phyloP scores from a whole-genome alignment of 306 rosid genomes.

The Arachis hypogaea region DNA sequence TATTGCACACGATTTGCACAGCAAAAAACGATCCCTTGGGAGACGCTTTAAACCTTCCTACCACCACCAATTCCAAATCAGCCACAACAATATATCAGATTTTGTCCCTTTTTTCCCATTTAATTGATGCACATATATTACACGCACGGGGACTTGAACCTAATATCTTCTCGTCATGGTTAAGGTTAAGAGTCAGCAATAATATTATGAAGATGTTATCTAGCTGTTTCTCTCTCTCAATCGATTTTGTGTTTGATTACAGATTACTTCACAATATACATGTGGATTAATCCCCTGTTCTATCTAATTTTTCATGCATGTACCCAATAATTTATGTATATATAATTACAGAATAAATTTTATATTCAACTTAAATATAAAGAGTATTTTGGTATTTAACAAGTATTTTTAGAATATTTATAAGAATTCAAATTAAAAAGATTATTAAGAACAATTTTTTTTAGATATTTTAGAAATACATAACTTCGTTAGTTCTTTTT shows the following conservation, averaged over 20 bases:
- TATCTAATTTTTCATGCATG: too few relatives aligned
- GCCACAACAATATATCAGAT: constrained; percentile 48
- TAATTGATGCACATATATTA: background rate
- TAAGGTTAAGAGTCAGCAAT: constrained; percentile 34
- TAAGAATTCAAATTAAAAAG: too few relatives aligned
- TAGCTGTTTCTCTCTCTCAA: background rate
- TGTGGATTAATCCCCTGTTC: too few relatives aligned
- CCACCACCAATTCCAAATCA: constrained; percentile 47
- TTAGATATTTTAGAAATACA: too few relatives aligned
- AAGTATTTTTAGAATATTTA: too few relatives aligned
- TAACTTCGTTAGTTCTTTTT: too few relatives aligned
- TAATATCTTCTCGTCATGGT: constrained; percentile 29
- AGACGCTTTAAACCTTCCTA: constrained; percentile 31
- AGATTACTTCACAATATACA: background rate
- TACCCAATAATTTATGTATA: too few relatives aligned
- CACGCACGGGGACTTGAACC: constrained; percentile 65
- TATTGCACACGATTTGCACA: constrained; percentile 58
- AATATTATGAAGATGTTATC: background rate
- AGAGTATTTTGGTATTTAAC: too few relatives aligned
- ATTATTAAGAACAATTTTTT: too few relatives aligned
- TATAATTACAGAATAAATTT: too few relatives aligned
- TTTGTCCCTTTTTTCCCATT: background rate
- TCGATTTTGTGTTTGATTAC: constrained; percentile 16
- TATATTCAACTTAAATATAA: too few relatives aligned
- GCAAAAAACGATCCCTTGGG: constrained; percentile 51